phyloP scores from a whole-genome alignment of 1,284 basidiomycete species.

The Peniophora sp. region DNA sequence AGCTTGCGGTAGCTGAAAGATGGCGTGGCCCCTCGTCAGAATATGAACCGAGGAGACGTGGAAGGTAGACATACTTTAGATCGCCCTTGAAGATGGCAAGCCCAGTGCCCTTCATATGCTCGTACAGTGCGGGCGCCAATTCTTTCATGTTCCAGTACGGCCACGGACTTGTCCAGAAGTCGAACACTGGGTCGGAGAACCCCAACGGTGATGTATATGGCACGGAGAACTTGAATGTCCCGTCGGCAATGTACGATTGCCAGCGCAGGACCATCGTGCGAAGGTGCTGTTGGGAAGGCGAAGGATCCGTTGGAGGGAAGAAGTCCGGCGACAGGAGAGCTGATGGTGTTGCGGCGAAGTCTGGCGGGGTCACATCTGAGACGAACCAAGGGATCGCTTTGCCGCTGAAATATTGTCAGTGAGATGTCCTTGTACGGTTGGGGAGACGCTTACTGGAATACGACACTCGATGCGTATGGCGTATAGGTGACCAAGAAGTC shows the following conservation, averaged over 20 bases:
- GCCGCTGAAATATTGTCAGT: conserved; percentile 40
- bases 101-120: conserved; percentile 53
- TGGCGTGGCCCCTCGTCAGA: conserved; percentile 1
- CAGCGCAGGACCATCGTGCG: conserved; percentile 64
- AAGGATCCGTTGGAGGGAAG: conserved; percentile 32
- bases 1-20: conserved; percentile 71
- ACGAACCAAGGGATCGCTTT: conserved; percentile 94
- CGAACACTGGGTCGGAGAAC: conserved; percentile 29
- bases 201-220: conserved; percentile 62
- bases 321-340: conserved; percentile 54
- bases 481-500: conserved; percentile 90
- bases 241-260: conserved; percentile 61
- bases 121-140: conserved; percentile 52
- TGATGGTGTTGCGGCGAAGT: conserved; percentile 53
- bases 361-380: conserved; percentile 79
- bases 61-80: conserved; percentile 56
- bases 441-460: conserved; percentile 72
- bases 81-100: conserved; percentile 97
- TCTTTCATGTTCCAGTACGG: conserved; percentile 78
- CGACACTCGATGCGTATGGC: conserved; percentile 70
- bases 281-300: conserved; percentile 32
- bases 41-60: neutral
- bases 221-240: conserved; percentile 71
- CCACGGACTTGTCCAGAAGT: conserved; percentile 83
- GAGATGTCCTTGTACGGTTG: neutral